phyloP scores from a whole-genome alignment of 169 alveolate species.

The Miamiensis avidus region DNA sequence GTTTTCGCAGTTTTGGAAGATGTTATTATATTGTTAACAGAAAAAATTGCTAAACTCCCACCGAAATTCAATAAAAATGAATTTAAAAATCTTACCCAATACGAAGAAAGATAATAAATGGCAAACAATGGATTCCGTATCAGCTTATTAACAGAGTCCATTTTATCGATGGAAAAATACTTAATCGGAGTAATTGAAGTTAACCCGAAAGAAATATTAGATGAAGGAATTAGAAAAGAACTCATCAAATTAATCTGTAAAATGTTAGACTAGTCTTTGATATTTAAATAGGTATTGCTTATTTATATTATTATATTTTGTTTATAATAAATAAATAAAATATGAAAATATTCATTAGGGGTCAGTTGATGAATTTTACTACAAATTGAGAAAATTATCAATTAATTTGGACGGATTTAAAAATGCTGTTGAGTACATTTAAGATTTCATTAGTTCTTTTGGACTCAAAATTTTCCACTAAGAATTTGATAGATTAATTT shows the following conservation, averaged over 20 bases:
- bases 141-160: constrained; percentile 83
- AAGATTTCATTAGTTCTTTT: constrained; percentile 80
- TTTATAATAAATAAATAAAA: not conserved
- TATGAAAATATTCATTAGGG: constrained; percentile 22
- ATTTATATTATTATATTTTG: not conserved
- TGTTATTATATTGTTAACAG: constrained; percentile 54
- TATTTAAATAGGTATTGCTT: constrained; percentile 23
- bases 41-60: constrained; percentile 75
- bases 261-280: constrained; percentile 56
- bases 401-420: constrained; percentile 66
- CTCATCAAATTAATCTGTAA: constrained; percentile 65
- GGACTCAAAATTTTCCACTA: constrained; percentile 84
- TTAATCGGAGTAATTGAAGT: constrained; percentile 86
- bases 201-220: constrained; percentile 83
- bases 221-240: constrained; percentile 86
- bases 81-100: constrained; percentile 72
- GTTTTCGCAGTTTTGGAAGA: constrained; percentile 70
- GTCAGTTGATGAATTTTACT: constrained; percentile 50
- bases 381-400: constrained; percentile 54
- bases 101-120: constrained; percentile 72
- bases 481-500: constrained; percentile 75
- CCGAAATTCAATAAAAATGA: constrained; percentile 70
- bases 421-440: constrained; percentile 78
- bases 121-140: constrained; percentile 73
- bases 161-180: constrained; percentile 75